Base-by-base conservation (phyloP, 371 early-diverging fungal genomes). In the Mucor mucedo region DNA sequence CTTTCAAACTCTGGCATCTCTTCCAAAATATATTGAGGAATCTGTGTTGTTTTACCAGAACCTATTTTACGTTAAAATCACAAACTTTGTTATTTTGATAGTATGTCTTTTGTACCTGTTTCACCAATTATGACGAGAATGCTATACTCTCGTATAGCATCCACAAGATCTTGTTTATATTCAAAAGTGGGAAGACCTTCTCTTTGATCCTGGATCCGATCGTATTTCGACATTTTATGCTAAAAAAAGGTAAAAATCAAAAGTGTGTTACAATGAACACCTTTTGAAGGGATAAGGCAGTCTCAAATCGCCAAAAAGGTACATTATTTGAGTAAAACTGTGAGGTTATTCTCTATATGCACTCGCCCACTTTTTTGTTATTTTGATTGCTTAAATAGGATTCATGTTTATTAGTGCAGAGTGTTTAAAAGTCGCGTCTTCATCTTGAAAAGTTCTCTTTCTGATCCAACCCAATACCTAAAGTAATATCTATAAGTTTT, bases 31-130 rank as follows among this genome's bases (percentile, higher is more conserved):
- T 93, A 97, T 68, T 97, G 95, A 14, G 96, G 95, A 27, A 96
- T 86, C 67, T 95, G 95, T 2, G 96, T 97, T 3, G 95, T 95
- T 72, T 97, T 97, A 32, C 98, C 96, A 29, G 89, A 88, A 39
- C 97, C 95, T 84, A 35, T 32, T 14, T 11, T 27, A 16, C 9
- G 1, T 48, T 28, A 27, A 9, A 16, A 48, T 21, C 8, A 27
- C 27, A 6, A 35, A 35, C 35, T 2, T 48, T 28, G 5, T 5
- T 16, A 27, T 28, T 7, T 7, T 27, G 28, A 33, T 32, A 38
- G n/a, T 11, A 39, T 42, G 21, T 28, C 29, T 38, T 62, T 73
- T 11, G 60, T 84, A 82, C 94, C 94, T 5, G 95, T 94, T 70
- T 91, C 93, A 52, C 96, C 97, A 52, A 90, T 87, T 10, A 95